Conservation (phyloP, 2,329 filamentous ascomycete genomes). For the Herpomyces periplanetae region DNA sequence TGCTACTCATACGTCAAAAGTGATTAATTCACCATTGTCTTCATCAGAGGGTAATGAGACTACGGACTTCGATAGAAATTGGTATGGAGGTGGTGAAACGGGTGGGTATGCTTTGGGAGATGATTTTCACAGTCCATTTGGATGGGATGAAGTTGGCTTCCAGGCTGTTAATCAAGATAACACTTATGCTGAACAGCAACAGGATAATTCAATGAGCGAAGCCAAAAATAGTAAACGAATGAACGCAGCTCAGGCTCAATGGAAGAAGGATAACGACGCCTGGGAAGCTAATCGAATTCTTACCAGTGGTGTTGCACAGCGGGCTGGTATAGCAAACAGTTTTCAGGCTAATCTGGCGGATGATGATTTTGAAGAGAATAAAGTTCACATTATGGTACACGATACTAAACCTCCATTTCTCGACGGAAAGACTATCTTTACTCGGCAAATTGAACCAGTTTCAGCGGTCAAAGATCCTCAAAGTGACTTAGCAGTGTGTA, state of each 20-base stretch:
- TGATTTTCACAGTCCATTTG: slow-evolving; percentile 70
- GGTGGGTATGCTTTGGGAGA: slow-evolving; percentile 60
- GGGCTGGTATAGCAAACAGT: slow-evolving; percentile 36
- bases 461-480: slow-evolving; percentile 69
- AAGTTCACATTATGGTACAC: slow-evolving; percentile 67
- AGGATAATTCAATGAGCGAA: slow-evolving; percentile 30
- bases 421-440: slow-evolving; percentile 79
- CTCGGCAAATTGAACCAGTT: slow-evolving; percentile 78
- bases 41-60: too few relatives aligned
- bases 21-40: too few relatives aligned
- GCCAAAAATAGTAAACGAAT: slow-evolving; percentile 34
- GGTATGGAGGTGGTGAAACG: slow-evolving; percentile 60
- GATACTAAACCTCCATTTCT: slow-evolving; percentile 76
- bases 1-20: too few relatives aligned
- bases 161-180: slow-evolving; percentile 28
- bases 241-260: slow-evolving; percentile 35
- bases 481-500: slow-evolving; percentile 96
- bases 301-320: slow-evolving; percentile 69
- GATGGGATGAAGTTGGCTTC: too few relatives aligned
- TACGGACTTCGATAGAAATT: slow-evolving; percentile 45
- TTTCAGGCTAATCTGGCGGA: too few relatives aligned
- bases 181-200: slow-evolving; percentile 31
- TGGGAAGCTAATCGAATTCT: slow-evolving; percentile 98
- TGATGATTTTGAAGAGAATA: slow-evolving; percentile 55
- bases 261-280: slow-evolving; percentile 73